Conservation (phyloP, 2,329 filamentous ascomycete species). For the Alternaria conjuncta region DNA sequence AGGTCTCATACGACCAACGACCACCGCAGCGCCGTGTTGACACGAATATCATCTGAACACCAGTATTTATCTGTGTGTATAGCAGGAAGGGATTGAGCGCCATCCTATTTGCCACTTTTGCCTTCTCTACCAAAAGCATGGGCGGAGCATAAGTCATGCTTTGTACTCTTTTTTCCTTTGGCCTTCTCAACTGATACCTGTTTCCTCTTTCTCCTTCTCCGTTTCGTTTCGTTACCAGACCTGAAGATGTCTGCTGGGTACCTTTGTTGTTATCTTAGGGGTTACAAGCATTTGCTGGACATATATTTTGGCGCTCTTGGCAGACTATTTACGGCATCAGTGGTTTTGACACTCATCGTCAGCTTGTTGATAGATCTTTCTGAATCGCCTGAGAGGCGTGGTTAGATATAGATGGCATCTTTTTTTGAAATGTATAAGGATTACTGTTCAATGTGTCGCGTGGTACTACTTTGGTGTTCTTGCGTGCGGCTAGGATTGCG, state of each 20-base stretch:
- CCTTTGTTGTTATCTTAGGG: not conserved
- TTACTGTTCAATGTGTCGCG: not conserved
- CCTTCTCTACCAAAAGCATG: not conserved
- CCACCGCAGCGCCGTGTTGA: not conserved
- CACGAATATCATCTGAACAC: not conserved
- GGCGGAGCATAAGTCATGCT: not conserved
- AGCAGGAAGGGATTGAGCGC: not conserved
- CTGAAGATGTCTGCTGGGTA: not conserved
- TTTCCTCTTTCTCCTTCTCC: not conserved
- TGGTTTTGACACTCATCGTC: not conserved
- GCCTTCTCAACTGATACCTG: not conserved
- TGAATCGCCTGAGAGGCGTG: not conserved
- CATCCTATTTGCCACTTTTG: not conserved
- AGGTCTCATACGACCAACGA: not conserved
- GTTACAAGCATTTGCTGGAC: not conserved
- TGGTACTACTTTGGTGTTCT: too few species aligned
- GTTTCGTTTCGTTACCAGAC: not conserved
- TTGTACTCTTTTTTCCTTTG: not conserved
- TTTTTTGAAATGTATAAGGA: not conserved
- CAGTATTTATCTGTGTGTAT: not conserved
- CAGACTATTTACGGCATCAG: not conserved
- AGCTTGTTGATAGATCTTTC: not conserved
- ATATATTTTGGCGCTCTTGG: not conserved
- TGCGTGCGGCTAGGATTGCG: too few species aligned
- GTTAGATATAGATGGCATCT: not conserved